Evolutionary conservation across 1,284 basidiomycete genomes (phyloP), one percentile per base, ranked within the genome.

Genomic region (Porogramme epimiltina): DNA sequence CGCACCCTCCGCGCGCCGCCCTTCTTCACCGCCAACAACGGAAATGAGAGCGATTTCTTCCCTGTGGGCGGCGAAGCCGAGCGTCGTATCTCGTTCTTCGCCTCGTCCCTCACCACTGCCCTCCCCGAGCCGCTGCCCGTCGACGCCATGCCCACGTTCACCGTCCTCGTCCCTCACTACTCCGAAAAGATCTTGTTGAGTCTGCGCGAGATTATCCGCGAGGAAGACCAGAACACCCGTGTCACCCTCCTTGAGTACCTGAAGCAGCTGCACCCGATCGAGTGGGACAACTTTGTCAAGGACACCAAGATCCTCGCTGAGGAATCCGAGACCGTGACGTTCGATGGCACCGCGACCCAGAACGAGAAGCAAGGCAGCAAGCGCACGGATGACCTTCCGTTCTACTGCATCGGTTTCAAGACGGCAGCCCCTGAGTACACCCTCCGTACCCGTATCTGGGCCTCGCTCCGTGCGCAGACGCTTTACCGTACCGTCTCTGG

Each of bases 221-320:
- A 98, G 71, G 95, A 97, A 68, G 94, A 98, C 67, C 93, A 95
- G 70, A 95, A 86, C 69, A 95, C 95, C 3, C 92, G 95, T 18
- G 95, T 98, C 52, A 98, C 95, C 2, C 77, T 97, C 20, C 80
- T 98, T 57, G 95, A 97, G 72, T 98, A 99, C 71, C 81, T 99
- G 69, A 99, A 99, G 75, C 96, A 99, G 72, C 81, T 99, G 37
- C 96, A 99, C 71, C 95, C 96, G n/a, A 81, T 98, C 56, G 97
- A 99, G 71, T 99, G 97, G 97, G 96, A 98, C 76, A 99, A 99
- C 74, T 99, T 99, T 67, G 97, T 99, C 63, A 95, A 98, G 78
- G 97, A 99, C 70, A 99, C 97, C 64, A 99, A 99, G 81, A 99
- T 99, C 59, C 78, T 99, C 45, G 95, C 94, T 2, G 97, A 98